Conservation (phyloP, 169 alveolate species). For the Babesia ovata region DNA sequence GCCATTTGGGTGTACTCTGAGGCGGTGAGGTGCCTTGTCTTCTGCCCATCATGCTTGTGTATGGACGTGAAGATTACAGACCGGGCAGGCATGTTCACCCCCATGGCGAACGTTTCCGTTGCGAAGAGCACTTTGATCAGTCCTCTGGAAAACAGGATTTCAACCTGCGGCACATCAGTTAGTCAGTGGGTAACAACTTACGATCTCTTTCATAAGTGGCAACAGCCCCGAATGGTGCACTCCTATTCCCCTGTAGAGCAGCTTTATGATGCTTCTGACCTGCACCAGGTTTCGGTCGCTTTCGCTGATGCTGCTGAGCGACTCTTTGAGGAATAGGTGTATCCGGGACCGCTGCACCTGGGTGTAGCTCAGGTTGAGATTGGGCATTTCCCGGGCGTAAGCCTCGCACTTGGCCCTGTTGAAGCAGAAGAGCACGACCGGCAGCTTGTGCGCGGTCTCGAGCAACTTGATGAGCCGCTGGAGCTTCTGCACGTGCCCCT, state of each 20-base stretch:
- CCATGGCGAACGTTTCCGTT: conserved; percentile 99
- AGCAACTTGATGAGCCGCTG: conserved; percentile 76
- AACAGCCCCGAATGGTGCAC: conserved; percentile 98
- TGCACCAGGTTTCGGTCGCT: conserved; percentile 90
- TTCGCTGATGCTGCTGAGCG: conserved; percentile 79
- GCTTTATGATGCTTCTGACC: conserved; percentile 78
- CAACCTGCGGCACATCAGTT: conserved; percentile 74
- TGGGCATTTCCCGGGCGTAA: conserved; percentile 86
- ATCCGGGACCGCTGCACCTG: conserved; percentile 84
- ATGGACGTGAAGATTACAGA: conserved; percentile 94
- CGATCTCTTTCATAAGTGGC: conserved; percentile 97
- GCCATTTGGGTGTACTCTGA: conserved; percentile 98
- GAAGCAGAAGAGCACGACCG: conserved; percentile 94
- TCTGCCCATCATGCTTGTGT: conserved; percentile 91
- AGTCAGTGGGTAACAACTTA: conserved; percentile 19
- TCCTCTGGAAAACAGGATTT: conserved; percentile 95
- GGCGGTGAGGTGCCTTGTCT: conserved; percentile 86
- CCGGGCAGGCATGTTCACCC: conserved; percentile 99
- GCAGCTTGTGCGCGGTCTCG: conserved; percentile 85
- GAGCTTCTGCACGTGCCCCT: conserved; percentile 82
- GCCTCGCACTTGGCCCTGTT: conserved; percentile 90
- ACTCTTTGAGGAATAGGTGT: conserved; percentile 82
- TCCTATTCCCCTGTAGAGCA: conserved; percentile 94
- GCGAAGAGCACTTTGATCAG: conserved; percentile 95
- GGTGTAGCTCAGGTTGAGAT: conserved; percentile 79